phyloP scores from a whole-genome alignment of 768 basidiomycete species.

The Podaxis sp. region DNA sequence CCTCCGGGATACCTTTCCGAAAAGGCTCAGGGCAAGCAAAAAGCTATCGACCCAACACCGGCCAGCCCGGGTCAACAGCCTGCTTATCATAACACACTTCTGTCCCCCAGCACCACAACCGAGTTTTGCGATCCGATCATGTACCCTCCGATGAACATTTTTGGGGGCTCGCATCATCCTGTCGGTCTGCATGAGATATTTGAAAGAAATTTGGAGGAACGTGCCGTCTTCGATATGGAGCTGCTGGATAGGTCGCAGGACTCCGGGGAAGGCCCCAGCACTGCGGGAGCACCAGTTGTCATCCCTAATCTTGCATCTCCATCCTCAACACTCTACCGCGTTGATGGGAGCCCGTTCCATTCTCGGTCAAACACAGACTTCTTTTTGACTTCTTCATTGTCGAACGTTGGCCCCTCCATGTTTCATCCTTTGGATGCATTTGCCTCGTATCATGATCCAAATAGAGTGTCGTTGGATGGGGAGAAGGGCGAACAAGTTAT shows the following conservation, averaged over 20 bases:
- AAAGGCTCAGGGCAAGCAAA: constrained; percentile 9
- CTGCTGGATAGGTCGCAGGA: not conserved
- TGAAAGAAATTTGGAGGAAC: not conserved
- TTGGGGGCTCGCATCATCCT: not conserved
- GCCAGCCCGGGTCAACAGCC: not conserved
- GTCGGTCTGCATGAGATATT: not conserved
- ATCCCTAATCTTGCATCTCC: not conserved
- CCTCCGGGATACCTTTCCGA: not conserved
- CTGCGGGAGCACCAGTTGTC: not conserved
- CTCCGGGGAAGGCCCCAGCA: not conserved
- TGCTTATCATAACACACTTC: not conserved
- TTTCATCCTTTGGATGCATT: not conserved
- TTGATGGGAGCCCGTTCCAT: not conserved
- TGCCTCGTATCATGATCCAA: not conserved
- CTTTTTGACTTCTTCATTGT: not conserved
- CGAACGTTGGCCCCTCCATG: not conserved
- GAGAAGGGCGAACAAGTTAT: not conserved
- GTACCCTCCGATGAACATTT: not conserved
- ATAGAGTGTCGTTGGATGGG: not conserved
- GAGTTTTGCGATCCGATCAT: not conserved
- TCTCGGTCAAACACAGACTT: not conserved
- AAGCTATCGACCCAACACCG: not conserved
- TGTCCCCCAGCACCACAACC: not conserved
- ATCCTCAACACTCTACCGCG: not conserved
- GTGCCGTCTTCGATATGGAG: not conserved